A percentile compares a stretch with the other conserved stretches of the same genome.
These are phyloP conservation scores for Daldinia vernicosa DNA, from an alignment of 495 filamentous ascomycete species.

Conservation along the genomic window DNA sequence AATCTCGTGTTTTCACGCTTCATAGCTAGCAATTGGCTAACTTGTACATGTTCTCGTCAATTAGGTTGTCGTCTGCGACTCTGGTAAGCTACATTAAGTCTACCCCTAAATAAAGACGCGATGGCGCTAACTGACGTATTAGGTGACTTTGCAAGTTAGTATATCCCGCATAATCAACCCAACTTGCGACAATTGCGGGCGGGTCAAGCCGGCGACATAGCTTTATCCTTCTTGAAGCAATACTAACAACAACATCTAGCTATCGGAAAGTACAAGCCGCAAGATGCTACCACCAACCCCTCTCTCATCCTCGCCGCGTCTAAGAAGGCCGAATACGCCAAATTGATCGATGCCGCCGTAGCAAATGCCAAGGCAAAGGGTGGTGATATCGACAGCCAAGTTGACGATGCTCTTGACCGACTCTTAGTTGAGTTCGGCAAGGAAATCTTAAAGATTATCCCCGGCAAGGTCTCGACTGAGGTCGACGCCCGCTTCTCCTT, in stretches of 20 bases:
- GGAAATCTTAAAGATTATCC: slow-evolving; percentile 96
- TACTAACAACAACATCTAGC: slow-evolving; percentile 62
- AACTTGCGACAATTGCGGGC: slow-evolving; percentile 4
- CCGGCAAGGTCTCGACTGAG: slow-evolving; percentile 98
- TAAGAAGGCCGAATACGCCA: slow-evolving; percentile 97
- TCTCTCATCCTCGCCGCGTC: slow-evolving; percentile 97
- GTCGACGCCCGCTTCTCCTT: slow-evolving; percentile 98
- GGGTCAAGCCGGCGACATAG: neutral
- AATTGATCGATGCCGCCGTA: slow-evolving; percentile 87
- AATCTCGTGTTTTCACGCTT: neutral
- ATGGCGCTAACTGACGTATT: slow-evolving; percentile 38
- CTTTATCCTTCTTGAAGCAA: neutral
- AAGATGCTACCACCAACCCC: slow-evolving; percentile 99
- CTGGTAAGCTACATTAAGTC: slow-evolving; percentile 68
- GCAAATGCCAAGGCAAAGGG: slow-evolving; percentile 82
- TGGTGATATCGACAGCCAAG: slow-evolving; percentile 72
- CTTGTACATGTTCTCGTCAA: slow-evolving; percentile 40
- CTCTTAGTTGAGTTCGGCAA: slow-evolving; percentile 97
- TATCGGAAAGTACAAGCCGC: slow-evolving; percentile 99
- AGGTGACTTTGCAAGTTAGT: slow-evolving; percentile 85
- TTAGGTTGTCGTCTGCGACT: slow-evolving; percentile 94
- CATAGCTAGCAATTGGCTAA: slow-evolving; percentile 14
- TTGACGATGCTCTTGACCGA: slow-evolving; percentile 86
- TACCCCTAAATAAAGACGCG: slow-evolving; percentile 21
- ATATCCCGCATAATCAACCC: slow-evolving; percentile 35